These are phyloP conservation scores for Mesotaenium endlicherianum DNA, from an alignment of 139 green algal species.

Conservation along the genomic window DNA sequence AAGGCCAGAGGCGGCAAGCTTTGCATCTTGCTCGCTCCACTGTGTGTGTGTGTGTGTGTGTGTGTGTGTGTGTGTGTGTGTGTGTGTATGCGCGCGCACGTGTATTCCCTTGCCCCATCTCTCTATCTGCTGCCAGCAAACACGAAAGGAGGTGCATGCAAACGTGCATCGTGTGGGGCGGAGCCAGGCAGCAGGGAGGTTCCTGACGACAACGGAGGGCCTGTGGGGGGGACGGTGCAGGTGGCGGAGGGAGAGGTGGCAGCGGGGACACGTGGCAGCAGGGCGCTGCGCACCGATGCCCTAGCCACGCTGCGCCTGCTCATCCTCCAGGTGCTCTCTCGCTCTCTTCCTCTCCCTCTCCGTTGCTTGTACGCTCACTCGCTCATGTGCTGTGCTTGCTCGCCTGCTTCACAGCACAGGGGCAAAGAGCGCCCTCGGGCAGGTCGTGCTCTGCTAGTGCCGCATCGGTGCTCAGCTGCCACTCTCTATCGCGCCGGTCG, in stretches of 20 bases:
- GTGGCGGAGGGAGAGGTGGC: not conserved
- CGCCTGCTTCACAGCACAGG: not conserved
- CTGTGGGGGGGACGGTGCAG: not conserved
- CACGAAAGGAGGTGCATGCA: not conserved
- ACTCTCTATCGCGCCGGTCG: not conserved
- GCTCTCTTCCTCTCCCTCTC: not conserved
- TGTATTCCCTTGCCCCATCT: too few species aligned
- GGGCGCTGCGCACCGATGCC: not conserved
- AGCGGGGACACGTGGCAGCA: not conserved
- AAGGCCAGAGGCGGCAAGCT: too few species aligned
- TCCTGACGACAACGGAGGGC: not conserved
- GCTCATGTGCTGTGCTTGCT: not conserved
- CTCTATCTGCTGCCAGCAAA: not conserved
- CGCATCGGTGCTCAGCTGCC: not conserved
- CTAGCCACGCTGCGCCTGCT: not conserved
- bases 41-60: not conserved
- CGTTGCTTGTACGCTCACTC: not conserved
- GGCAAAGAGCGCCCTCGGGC: not conserved
- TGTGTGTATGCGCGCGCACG: not conserved
- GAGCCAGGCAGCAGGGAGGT: not conserved
- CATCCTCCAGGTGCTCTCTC: not conserved
- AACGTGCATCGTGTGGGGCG: not conserved
- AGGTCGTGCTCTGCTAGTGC: not conserved
- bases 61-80: not conserved
- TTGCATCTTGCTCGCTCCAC: not conserved